Evolutionary conservation across 139 green algal genomes (phyloP).

Genomic region (Auxenochlorella pyrenoidosa): DNA sequence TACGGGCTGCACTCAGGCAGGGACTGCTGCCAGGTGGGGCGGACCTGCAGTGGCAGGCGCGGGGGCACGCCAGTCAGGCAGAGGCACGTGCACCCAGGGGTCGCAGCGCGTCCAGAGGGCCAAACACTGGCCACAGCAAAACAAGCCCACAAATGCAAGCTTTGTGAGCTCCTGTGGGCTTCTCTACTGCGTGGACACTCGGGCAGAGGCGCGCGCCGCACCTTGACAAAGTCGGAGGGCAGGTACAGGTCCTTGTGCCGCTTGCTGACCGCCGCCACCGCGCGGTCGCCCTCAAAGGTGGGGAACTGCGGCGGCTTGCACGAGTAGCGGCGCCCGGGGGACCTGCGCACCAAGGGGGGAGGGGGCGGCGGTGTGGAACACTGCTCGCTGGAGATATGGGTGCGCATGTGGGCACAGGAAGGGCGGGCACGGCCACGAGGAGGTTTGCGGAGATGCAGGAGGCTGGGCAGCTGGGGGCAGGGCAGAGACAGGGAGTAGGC

Average conservation of each 20-base stretch:
- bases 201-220: neutral
- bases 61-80: no score
- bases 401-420: no score
- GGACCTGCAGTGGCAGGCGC: neutral
- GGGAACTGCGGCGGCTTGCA: slow-evolving; percentile 46
- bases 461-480: neutral
- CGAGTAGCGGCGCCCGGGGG: slow-evolving; percentile 45
- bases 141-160: no score
- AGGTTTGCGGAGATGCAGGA: neutral
- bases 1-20: slow-evolving; percentile 1
- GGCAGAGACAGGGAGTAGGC: no score
- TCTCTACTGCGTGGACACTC: no score
- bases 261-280: slow-evolving; percentile 57
- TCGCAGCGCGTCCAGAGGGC: no score
- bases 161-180: no score
- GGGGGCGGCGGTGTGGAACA: no score
- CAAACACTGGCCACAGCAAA: no score
- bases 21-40: slow-evolving; percentile 16
- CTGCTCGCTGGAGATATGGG: no score
- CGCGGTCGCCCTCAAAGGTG: slow-evolving; percentile 50
- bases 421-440: neutral
- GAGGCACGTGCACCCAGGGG: no score
- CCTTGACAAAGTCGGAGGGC: slow-evolving; percentile 59
- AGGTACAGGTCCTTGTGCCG: slow-evolving; percentile 72
- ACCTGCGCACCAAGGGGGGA: neutral